Percentiles rank a stretch among this genome's conserved stretches.
These are phyloP conservation scores for Micractinium sp. DNA, from an alignment of 139 green algal species.

Conservation along the genomic window DNA sequence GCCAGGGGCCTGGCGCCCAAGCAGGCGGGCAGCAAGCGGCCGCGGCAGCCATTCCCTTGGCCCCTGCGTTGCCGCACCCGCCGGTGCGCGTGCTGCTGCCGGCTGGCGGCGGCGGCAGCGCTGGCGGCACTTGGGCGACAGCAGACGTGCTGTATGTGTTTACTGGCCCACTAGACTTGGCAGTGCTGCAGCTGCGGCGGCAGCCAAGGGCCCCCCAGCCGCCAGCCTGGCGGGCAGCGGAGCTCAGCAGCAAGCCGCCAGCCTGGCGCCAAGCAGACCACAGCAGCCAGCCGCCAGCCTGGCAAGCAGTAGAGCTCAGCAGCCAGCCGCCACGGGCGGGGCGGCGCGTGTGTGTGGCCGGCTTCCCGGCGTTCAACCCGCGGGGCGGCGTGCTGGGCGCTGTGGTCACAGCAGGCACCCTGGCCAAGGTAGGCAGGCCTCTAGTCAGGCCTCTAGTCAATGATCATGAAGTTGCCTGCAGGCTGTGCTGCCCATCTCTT, in stretches of 20 bases:
- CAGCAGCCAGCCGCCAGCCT: not conserved
- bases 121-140: not conserved
- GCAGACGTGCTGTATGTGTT: constrained; percentile 53
- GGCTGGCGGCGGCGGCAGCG: not conserved
- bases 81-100: not conserved
- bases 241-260: not conserved
- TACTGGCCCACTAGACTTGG: constrained; percentile 63
- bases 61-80: not conserved
- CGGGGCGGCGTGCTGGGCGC: constrained; percentile 27
- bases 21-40: not conserved
- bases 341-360: constrained; percentile 53
- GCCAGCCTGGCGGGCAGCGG: not conserved
- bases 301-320: not conserved
- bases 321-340: not conserved
- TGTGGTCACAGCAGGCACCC: constrained; percentile 50
- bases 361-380: constrained; percentile 72
- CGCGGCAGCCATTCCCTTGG: not conserved
- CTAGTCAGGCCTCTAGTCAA: too few relatives aligned
- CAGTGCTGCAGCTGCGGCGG: constrained; percentile 59
- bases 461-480: too few relatives aligned
- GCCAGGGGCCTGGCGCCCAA: too few relatives aligned
- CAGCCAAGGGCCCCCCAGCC: not conserved
- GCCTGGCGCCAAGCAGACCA: not conserved
- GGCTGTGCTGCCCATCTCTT: too few relatives aligned
- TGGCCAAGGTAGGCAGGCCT: constrained; percentile 52